Base-by-base conservation (phyloP, 306 rosid genomes). In the Mimosa pudica region DNA sequence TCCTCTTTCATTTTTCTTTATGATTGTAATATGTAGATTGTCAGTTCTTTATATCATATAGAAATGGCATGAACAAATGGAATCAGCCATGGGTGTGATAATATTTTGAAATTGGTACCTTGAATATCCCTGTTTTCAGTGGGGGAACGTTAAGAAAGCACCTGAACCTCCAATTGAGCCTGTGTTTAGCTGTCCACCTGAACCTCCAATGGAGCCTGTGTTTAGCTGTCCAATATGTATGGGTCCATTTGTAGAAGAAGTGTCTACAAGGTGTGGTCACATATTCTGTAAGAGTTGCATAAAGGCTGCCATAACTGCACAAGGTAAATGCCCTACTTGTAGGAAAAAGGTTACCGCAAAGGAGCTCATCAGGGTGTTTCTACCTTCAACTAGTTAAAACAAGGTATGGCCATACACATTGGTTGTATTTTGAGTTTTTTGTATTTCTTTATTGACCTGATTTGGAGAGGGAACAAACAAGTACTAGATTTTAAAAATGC, bases 201-300 rank as follows among this genome's bases (percentile, higher is more conserved):
- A 45, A 46, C 74, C 74, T 70, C 74, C 73, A 68, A 18, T 18
- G 36, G 73, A 70, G 41, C 74, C 74, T 18, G 57, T 70, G n/a
- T 70, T 70, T 24, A 70, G 49, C 57, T 70, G 74, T 70, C 74
- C 74, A 70, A 70, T 70, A 70, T 70, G 74, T 70, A 70, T 70
- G 74, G 74, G 57, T 10, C 74, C 74, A 20, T 46, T 70, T 12
- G 4, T 44, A 18, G 74, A 70, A 24, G 74, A 70, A 24, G 33
- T 70, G 55, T 70, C 74, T 1, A 70, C 74, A 45, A 70, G 57
- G 57, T 70, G 74, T 70, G 74, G 74, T 70, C 74, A 70, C 46
- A 70, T 70, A 10, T 70, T 70, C 33, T 70, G 74, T 70, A 70
- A 46, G 74, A 70, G 9, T 11, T 70, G 74, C 57, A 70, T 70